Evolutionary conservation across 73 alveolate genomes (phyloP), one percentile per base, ranked within the genome.

Genomic region (Uronychia binucleata): DNA sequence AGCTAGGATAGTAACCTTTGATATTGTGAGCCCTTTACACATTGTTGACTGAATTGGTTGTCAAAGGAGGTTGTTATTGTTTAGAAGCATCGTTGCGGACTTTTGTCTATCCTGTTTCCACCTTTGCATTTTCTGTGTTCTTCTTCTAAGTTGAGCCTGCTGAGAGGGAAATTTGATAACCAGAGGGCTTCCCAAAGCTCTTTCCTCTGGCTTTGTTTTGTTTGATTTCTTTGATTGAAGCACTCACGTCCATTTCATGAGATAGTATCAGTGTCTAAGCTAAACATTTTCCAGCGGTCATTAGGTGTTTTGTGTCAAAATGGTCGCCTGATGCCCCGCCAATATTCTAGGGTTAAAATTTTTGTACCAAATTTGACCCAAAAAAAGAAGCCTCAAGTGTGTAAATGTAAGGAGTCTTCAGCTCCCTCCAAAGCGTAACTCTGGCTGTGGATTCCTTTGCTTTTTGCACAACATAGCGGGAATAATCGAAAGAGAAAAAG

Each of bases 361-460:
- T 46, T 86, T 86, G 75, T 34, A 87, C 85, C 0, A 94, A 93
- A 14, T 89, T 60, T 46, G 95, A 85, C 0, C 98, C 98, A 84
- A 87, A 92, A 82, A 92, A 94, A 19, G 97, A 92, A 13, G 98
- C 95, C 77, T 94, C 98, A 82, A 94, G 77, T 33, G 98, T 94
- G 75, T 85, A 87, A 11, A 94, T 95, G 33, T 90, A 86, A 57
- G 93, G 96, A 30, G 89, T 91, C 59, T 93, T 90, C 77, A 92
- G 77, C 88, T 94, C 98, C 87, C 89, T 92, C 77, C 87, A 96
- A 86, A 96, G 88, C 74, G 96, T 74, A 8, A 96, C 88, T 80
- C 99, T 78, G 13, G 97, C 97, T 26, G 99, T 96, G 0, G 96
- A 90, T 77, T 90, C 96, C 83, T 96, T 96, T 30, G 93, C 82